A percentile compares a stretch with the other conserved stretches of the same genome.
Conservation (phyloP, 345 rosid species). For the Syzygium jambos region DNA sequence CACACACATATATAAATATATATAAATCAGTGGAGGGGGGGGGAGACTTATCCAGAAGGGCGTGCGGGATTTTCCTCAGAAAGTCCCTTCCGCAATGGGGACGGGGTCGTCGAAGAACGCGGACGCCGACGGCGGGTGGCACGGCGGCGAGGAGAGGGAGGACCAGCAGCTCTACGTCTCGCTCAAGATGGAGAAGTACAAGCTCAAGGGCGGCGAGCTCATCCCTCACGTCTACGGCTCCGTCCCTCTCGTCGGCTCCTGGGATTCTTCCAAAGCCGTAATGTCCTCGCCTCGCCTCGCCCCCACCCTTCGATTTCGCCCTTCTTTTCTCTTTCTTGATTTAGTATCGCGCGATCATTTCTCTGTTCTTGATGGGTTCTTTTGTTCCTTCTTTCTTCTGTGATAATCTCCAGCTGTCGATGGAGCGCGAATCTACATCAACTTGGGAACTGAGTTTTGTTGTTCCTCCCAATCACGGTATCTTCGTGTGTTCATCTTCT, state of each 20-base stretch:
- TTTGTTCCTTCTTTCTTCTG: neutral
- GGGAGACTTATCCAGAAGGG: neutral
- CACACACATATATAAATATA: neutral
- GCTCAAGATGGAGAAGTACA: slow-evolving; percentile 79
- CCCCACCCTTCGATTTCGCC: neutral
- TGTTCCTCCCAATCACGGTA: slow-evolving; percentile 97
- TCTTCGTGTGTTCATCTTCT: neutral
- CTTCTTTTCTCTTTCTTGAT: neutral
- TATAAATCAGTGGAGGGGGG: neutral
- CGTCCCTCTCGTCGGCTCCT: slow-evolving; percentile 81
- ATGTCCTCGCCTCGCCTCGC: neutral
- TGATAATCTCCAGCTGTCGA: slow-evolving; percentile 38
- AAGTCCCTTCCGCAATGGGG: slow-evolving; percentile 38
- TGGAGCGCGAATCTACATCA: slow-evolving; percentile 91
- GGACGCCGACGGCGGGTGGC: slow-evolving; percentile 50
- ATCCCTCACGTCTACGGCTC: slow-evolving; percentile 94
- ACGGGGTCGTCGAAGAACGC: slow-evolving; percentile 53
- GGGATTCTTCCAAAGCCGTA: slow-evolving; percentile 95
- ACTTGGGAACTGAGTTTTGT: slow-evolving; percentile 93
- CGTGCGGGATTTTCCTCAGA: neutral
- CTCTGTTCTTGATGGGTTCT: neutral
- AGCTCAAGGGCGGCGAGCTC: slow-evolving; percentile 68
- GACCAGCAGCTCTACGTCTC: slow-evolving; percentile 78
- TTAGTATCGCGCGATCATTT: neutral
- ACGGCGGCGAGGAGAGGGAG: slow-evolving; percentile 39